Evolutionary conservation across 108 stramenopile species (phyloP), one percentile per base, ranked within the genome.

Genomic region (Chaetoceros muelleri): DNA sequence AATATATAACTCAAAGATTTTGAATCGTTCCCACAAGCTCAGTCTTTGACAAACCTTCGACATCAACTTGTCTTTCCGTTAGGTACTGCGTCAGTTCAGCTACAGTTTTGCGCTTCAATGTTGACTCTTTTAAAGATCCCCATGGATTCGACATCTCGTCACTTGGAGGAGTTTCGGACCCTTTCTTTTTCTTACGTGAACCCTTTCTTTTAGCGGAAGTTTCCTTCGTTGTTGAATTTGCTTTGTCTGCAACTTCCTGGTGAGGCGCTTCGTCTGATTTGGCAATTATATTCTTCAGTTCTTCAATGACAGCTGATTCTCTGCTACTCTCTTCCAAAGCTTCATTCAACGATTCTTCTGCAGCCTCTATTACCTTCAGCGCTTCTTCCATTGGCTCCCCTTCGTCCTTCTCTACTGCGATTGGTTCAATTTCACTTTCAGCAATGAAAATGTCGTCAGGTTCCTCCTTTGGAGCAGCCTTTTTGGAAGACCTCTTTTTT

Each of bases 21-120:
- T 40, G 34, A 13, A 40, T 40, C 5, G 34, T 40, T 40, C 34
- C 34, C 5, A 40, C 34, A 10, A 40, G 13, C 13, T 40, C 34
- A 10, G 34, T 13, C 34, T 40, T 40, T 40, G 34, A 40, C 34
- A 40, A 40, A 40, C 34, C 34, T 13, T 40, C 34, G 13, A 40
- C 34, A 40, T 40, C 34, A 10, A 40, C 34, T 13, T 40, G 5
- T 40, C 34, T 63, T 20, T 44, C 44, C 22, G 48, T 31, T 46
- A 75, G 49, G 31, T 70, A 75, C 2, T 53, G 57, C 2, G 27
- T 58, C 16, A 75, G 46, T 26, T 62, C 61, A 29, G 60, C 57
- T 19, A 70, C 60, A 13, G 74, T 70, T 44, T 69, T 75, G 53
- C 69, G 30, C 25, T 51, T 61, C 49, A 75, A 49, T 48, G 74